Base-by-base conservation (phyloP, 371 early-diverging fungal species). In the Rozella allomycis region DNA sequence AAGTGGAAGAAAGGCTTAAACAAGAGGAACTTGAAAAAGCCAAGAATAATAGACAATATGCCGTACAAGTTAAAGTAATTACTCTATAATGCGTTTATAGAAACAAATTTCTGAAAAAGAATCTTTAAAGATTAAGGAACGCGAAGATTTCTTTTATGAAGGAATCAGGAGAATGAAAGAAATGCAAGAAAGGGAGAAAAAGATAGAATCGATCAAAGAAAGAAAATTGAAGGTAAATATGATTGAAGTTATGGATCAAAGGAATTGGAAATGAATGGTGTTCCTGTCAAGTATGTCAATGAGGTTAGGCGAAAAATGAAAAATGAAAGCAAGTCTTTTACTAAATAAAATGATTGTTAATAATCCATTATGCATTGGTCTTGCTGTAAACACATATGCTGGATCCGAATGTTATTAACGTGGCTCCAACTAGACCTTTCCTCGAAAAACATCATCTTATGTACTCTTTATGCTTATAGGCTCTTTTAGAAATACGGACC, bases 91-190 rank as follows among this genome's bases (percentile, higher is more conserved):
- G 8, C 9, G 25, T 10, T 2, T 23, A 17, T 28, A 61, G 52
- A 34, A 41, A 4, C 66, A 65, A 43, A 62, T 65, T 18, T 26
- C 23, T 8, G 49, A 56, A 38, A 54, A 58, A 33, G 62, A 60
- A 29, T 30, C 20, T 12, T 1, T 26, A 25, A 25, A 45, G 12
- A 38, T 41, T 19, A 57, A 58, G 41, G 43, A 18, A 18, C 40
- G 66, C 9, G 53, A 60, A 20, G 60, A 61, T 7, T 63, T 63
- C 42, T 60, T 60, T 34, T 45, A 47, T 51, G 61, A 64, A 28
- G 65, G 65, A 4, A 40, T 52, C 4, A 28, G 43, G 10, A 47
- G 50, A 6, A 52, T 50, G 3, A 30, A 41, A 23, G 60, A 60
- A 37, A 42, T 55, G 20, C 20, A 17, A 19, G 61, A 60, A 32